Conservation (phyloP, 2,329 filamentous ascomycete species). For the Penicillium frequentans region DNA sequence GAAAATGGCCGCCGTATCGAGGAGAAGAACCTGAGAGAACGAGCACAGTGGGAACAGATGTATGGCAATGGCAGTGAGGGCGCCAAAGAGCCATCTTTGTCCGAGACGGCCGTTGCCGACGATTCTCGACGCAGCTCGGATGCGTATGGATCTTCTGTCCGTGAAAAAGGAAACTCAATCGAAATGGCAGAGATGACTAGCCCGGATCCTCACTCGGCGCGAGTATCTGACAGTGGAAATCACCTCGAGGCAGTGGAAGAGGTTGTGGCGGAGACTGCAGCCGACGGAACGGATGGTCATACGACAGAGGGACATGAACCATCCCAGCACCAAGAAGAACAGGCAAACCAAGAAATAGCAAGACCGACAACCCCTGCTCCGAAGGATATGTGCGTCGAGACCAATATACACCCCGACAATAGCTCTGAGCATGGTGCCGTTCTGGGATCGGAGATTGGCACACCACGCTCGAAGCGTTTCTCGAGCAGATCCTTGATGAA, state of each 20-base stretch:
- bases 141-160: slow-evolving; percentile 14
- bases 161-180: slow-evolving; percentile 21
- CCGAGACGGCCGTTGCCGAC: slow-evolving; percentile 27
- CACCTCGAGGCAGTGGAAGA: slow-evolving; percentile 18
- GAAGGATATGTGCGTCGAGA: neutral
- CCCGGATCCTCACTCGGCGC: slow-evolving; percentile 16
- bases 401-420: slow-evolving; percentile 43
- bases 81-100: slow-evolving; percentile 29
- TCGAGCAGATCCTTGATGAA: slow-evolving; percentile 30
- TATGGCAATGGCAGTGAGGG: slow-evolving; percentile 63
- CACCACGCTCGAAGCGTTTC: slow-evolving; percentile 31
- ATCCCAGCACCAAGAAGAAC: neutral
- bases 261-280: neutral
- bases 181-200: slow-evolving; percentile 27
- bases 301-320: neutral
- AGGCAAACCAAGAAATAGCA: neutral
- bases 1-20: slow-evolving; percentile 63
- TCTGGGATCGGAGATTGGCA: slow-evolving; percentile 36
- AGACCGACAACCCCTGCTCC: slow-evolving; percentile 2
- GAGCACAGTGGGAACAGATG: slow-evolving; percentile 69
- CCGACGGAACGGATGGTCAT: neutral
- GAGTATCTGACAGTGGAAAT: slow-evolving; percentile 21
- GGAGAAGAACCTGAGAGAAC: slow-evolving; percentile 45
- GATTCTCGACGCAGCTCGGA: slow-evolving; percentile 21
- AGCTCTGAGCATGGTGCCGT: slow-evolving; percentile 69